phyloP scores from a whole-genome alignment of 805 yeast genomes.

The Metschnikowia dekortorum region DNA sequence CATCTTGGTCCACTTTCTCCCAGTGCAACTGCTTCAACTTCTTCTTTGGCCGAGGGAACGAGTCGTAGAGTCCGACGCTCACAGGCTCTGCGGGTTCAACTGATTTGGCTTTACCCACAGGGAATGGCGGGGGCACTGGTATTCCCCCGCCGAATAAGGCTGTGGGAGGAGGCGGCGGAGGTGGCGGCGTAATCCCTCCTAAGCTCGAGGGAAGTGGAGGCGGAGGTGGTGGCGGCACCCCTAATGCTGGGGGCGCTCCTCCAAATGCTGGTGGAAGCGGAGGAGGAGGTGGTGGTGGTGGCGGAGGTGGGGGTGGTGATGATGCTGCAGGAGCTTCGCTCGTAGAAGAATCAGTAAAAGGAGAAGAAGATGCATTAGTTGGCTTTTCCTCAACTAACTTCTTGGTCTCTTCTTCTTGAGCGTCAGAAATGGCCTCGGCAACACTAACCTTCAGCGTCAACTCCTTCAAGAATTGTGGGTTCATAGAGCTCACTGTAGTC shows the following conservation, averaged over 20 bases:
- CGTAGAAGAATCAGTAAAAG: too few relatives aligned
- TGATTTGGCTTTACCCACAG: constrained; percentile 9
- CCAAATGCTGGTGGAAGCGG: constrained; percentile 17
- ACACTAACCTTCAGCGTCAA: constrained; percentile 47
- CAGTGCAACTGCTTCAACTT: constrained; percentile 77
- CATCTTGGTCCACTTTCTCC: constrained; percentile 60
- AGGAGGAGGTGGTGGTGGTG: constrained; percentile 28
- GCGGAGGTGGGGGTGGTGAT: constrained; percentile 23
- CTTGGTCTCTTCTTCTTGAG: constrained; percentile 9
- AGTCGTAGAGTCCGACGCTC: constrained; percentile 32
- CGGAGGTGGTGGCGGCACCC: constrained; percentile 20
- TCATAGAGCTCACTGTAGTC: constrained; percentile 36
- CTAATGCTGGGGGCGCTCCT: constrained; percentile 15
- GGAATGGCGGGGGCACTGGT: constrained; percentile 27
- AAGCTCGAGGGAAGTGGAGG: constrained; percentile 19
- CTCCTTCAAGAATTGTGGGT: constrained; percentile 52
- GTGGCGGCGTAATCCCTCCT: constrained; percentile 20
- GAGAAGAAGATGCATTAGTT: constrained; percentile 6
- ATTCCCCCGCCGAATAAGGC: constrained; percentile 17
- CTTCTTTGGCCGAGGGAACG: constrained; percentile 52
- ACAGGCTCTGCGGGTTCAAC: constrained; percentile 17
- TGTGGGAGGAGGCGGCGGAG: constrained; percentile 21
- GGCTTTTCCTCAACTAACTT: neutral
- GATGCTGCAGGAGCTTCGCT: constrained; percentile 16
- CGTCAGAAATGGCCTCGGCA: constrained; percentile 28